phyloP scores from a whole-genome alignment of 129 eudicot genomes.

The Logfia minima region DNA sequence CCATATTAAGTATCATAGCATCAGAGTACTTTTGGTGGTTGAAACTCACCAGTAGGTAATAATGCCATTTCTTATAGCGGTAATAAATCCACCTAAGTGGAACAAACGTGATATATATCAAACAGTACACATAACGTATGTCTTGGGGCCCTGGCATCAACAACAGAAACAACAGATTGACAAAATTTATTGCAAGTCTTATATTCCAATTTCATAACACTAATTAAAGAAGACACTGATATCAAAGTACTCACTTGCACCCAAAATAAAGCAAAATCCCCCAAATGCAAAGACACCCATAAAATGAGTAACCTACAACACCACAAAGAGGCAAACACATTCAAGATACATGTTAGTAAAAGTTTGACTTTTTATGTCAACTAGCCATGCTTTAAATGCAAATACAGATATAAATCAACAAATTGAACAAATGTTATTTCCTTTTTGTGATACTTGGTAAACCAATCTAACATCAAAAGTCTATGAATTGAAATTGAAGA shows the following conservation, averaged over 20 bases:
- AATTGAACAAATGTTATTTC: not conserved
- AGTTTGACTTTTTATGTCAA: slow-evolving; percentile 10
- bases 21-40: not conserved
- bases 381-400: not conserved
- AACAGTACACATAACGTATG: slow-evolving; percentile 84
- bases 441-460: not conserved
- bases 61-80: slow-evolving; percentile 97
- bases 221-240: slow-evolving; percentile 1
- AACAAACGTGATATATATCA: slow-evolving; percentile 77
- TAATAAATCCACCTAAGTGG: slow-evolving; percentile 96
- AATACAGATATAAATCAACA: not conserved
- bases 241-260: slow-evolving; percentile 81
- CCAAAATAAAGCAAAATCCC: slow-evolving; percentile 92
- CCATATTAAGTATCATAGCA: not conserved
- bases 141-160: slow-evolving; percentile 86
- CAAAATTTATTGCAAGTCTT: not conserved
- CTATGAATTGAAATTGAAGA: not conserved
- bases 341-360: not conserved
- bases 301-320: slow-evolving; percentile 74
- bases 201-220: not conserved
- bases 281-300: slow-evolving; percentile 92
- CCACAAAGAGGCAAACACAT: not conserved
- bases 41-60: slow-evolving; percentile 78
- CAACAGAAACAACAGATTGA: not conserved
- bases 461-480: slow-evolving; percentile 20